phyloP scores from a whole-genome alignment of 441 rosid genomes.

The Adansonia madagascariensis region DNA sequence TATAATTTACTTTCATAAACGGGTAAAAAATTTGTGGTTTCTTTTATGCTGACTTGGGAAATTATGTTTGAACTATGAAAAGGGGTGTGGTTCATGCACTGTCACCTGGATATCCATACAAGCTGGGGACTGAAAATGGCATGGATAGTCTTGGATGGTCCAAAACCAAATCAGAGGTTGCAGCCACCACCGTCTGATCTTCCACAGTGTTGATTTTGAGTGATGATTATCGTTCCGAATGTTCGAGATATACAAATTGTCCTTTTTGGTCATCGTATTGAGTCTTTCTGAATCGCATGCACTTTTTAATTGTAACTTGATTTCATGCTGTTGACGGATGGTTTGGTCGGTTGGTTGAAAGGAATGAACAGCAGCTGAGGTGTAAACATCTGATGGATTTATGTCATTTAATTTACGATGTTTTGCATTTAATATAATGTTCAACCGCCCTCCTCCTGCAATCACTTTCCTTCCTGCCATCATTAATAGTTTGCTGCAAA shows the following conservation, averaged over 20 bases:
- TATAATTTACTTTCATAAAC: background rate
- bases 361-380: background rate
- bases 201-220: background rate
- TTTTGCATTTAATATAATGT: background rate
- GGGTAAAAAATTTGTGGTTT: no score
- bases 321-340: background rate
- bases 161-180: no score
- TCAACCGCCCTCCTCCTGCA: background rate
- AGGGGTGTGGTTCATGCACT: no score
- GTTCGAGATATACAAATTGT: background rate
- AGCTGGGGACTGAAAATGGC: no score
- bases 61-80: no score
- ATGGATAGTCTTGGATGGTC: no score
- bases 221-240: background rate
- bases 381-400: slow-evolving; percentile 3
- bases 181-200: background rate
- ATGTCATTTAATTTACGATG: background rate
- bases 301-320: slow-evolving; percentile 26
- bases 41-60: no score
- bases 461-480: background rate
- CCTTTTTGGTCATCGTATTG: slow-evolving; percentile 24
- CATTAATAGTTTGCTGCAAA: background rate
- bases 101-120: no score
- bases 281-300: slow-evolving; percentile 21
- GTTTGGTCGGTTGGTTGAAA: background rate